Evolutionary conservation across 106 monocot genomes (phyloP), one percentile per base, ranked within the genome.

Genomic region (Dioscorea alata): DNA sequence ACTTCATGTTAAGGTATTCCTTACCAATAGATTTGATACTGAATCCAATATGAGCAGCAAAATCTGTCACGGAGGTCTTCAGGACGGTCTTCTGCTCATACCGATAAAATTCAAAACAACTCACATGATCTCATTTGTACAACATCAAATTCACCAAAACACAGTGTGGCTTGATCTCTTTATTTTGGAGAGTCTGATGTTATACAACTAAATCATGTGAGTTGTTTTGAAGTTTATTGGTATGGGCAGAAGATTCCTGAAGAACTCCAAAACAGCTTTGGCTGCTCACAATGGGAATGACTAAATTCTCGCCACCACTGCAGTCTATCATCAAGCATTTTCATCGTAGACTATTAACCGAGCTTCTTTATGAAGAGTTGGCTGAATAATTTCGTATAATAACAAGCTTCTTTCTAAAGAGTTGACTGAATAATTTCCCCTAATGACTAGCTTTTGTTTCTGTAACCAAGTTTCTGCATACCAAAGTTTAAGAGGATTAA

Each of bases 371-470:
- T 99, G 73, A 76, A 16, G 42, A 22, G 87, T 77, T 42, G 70
- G 57, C 54, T 17, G 60, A 64, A 99, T 19, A 49, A 80, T 69
- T n/a, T 77, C 92, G 19, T 92, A 92, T 63, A 99, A 90, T 16
- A 99, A 76, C 69, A 25, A 59, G 92, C 60, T 61, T 72, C 33
- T 23, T 73, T 74, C 63, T 77, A 92, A 33, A 15, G 42, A 23
- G 87, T 75, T 48, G 70, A 61, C 54, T 17, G 60, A 64, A 99
- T 19, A 49, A 80, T 69, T 49, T 99, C 89, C 48, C 86, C 82
- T 49, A 99, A 64, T 33, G 92, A 74, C 66, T 87, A 92, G n/a
- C 61, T 75, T 74, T 87, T 97, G 22, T 82, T 85, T 23, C 73
- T 92, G 79, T 76, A 87, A 50, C 87, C 92, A 74, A 67, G 76